Evolutionary conservation across 163 green algal species (phyloP).

Genomic region (Chloroidium sp.): DNA sequence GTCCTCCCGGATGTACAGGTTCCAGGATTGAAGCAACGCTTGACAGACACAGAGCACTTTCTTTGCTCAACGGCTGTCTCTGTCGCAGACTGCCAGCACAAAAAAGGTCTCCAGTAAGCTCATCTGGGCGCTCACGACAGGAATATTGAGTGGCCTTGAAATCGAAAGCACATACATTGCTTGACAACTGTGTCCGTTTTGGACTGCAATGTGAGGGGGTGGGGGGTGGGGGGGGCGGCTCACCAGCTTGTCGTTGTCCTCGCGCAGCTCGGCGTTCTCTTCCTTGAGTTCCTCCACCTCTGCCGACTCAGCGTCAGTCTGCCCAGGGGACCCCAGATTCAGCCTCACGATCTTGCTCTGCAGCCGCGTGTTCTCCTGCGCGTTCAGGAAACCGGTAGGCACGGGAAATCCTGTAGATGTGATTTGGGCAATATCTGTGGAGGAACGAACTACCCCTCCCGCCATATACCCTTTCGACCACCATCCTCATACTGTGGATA

Average conservation of each 20-base stretch:
- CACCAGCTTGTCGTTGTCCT: constrained; percentile 11
- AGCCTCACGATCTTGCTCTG: constrained; percentile 8
- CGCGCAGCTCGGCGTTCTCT: constrained; percentile 6
- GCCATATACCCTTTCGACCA: too few relatives aligned
- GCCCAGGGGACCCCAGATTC: not conserved
- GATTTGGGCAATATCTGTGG: too few relatives aligned
- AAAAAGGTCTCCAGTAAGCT: too few relatives aligned
- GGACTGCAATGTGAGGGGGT: not conserved
- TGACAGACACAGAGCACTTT: too few relatives aligned
- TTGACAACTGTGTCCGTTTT: not conserved
- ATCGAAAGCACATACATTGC: not conserved
- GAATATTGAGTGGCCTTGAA: not conserved
- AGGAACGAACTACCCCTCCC: too few relatives aligned
- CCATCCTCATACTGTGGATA: too few relatives aligned
- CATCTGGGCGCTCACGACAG: not conserved
- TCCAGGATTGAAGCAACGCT: too few relatives aligned
- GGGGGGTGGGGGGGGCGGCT: not conserved
- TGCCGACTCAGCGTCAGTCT: not conserved
- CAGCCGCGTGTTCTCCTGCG: constrained; percentile 10
- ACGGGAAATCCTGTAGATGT: too few relatives aligned
- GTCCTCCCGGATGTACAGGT: too few relatives aligned
- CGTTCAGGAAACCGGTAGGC: not conserved
- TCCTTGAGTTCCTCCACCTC: constrained; percentile 2
- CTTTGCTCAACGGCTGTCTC: too few relatives aligned
- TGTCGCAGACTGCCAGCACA: too few relatives aligned